These are phyloP conservation scores for Seiridium unicorne DNA, from an alignment of 2,329 filamentous ascomycete genomes.

Conservation along the genomic window DNA sequence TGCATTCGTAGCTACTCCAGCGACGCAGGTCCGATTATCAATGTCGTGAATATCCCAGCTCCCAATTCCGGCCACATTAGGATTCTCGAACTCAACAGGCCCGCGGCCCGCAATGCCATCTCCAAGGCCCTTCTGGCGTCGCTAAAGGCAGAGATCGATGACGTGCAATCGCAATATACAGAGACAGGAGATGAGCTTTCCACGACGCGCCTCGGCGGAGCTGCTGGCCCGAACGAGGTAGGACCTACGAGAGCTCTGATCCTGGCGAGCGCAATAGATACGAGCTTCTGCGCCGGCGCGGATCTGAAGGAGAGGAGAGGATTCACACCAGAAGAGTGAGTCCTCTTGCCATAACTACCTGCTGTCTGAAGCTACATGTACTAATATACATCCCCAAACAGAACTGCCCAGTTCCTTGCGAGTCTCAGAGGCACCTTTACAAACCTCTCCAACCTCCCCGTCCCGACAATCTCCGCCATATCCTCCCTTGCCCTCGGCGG, in stretches of 20 bases:
- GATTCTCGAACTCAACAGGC: constrained; percentile 83
- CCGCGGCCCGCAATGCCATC: constrained; percentile 84
- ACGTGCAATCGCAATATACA: constrained; percentile 64
- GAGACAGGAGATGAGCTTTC: constrained; percentile 51
- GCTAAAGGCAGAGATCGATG: constrained; percentile 70
- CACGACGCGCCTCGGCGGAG: constrained; percentile 38
- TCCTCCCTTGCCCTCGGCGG: constrained; percentile 86
- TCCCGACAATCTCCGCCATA: constrained; percentile 88
- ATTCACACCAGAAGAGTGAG: constrained; percentile 77
- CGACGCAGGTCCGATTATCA: constrained; percentile 54
- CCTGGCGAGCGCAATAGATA: constrained; percentile 79
- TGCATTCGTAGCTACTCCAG: constrained; percentile 38
- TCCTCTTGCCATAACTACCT: constrained; percentile 9
- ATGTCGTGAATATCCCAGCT: constrained; percentile 72
- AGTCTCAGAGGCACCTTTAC: constrained; percentile 75
- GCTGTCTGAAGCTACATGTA: background rate
- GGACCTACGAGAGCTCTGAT: constrained; percentile 77
- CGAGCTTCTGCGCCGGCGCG: constrained; percentile 89
- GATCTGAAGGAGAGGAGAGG: constrained; percentile 85
- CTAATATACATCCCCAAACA: constrained; percentile 32
- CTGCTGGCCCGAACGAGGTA: constrained; percentile 39
- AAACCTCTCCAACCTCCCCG: constrained; percentile 69
- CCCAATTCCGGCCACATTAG: constrained; percentile 81
- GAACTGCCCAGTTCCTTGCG: constrained; percentile 75
- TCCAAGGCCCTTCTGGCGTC: constrained; percentile 73